Evolutionary conservation across 805 yeast species (phyloP).

Genomic region (Schwanniomyces polymorphus): DNA sequence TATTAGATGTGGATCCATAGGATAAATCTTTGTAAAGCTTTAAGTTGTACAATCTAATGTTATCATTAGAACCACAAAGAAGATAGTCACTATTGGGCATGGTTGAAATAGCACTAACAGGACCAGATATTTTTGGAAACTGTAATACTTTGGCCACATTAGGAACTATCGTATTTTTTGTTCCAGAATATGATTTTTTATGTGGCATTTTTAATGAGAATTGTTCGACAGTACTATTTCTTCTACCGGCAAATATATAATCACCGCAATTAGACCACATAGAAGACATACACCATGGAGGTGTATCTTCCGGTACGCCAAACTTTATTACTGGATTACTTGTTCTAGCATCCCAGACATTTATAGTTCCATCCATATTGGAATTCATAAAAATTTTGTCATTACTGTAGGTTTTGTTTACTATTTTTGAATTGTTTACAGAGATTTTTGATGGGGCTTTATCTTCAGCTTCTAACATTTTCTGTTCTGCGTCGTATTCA

Average conservation of each 20-base stretch:
- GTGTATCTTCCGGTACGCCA: slow-evolving; percentile 61
- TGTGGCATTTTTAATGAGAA: slow-evolving; percentile 62
- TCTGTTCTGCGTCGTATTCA: slow-evolving; percentile 11
- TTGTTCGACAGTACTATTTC: slow-evolving; percentile 86
- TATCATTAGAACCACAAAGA: slow-evolving; percentile 87
- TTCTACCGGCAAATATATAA: slow-evolving; percentile 76
- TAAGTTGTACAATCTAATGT: slow-evolving; percentile 83
- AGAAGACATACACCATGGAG: slow-evolving; percentile 94
- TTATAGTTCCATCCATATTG: slow-evolving; percentile 77
- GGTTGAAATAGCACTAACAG: slow-evolving; percentile 77
- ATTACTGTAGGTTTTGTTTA: slow-evolving; percentile 26
- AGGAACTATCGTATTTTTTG: slow-evolving; percentile 31
- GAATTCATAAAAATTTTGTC: slow-evolving; percentile 71
- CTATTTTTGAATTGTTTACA: slow-evolving; percentile 10
- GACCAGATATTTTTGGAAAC: slow-evolving; percentile 87
- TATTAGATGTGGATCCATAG: slow-evolving; percentile 17
- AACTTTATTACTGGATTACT: slow-evolving; percentile 45
- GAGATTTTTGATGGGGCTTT: slow-evolving; percentile 9
- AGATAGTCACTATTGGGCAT: slow-evolving; percentile 80
- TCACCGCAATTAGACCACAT: slow-evolving; percentile 89
- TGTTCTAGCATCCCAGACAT: slow-evolving; percentile 78
- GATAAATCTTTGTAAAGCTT: slow-evolving; percentile 39
- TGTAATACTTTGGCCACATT: slow-evolving; percentile 58
- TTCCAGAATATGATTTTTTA: slow-evolving; percentile 17
- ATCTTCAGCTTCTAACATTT: slow-evolving; percentile 13